Percentiles rank a stretch among this genome's conserved stretches.
Conservation (phyloP, 2,329 filamentous ascomycete genomes). For the Colletotrichum somersetense region DNA sequence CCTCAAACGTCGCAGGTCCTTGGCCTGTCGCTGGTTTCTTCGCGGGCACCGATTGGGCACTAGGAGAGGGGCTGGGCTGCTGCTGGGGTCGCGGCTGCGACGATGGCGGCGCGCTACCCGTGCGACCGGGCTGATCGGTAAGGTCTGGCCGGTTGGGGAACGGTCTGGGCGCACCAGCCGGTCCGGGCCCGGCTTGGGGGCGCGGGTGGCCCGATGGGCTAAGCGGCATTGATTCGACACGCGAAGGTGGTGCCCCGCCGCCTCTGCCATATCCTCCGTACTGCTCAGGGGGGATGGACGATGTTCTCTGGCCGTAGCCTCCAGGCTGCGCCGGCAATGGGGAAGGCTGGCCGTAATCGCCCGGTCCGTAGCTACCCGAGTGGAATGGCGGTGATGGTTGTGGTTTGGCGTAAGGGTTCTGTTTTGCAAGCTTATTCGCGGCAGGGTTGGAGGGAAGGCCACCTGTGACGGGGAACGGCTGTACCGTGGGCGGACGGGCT, state of each 20-base stretch:
- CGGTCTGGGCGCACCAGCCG: constrained; percentile 28
- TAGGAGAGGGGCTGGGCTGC: constrained; percentile 48
- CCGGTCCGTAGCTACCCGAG: constrained; percentile 39
- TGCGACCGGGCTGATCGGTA: constrained; percentile 45
- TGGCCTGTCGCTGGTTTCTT: constrained; percentile 68
- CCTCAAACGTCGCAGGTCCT: constrained; percentile 95
- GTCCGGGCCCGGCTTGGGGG: constrained; percentile 30
- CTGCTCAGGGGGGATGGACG: constrained; percentile 48
- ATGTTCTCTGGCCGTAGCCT: constrained; percentile 56
- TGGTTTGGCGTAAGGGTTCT: constrained; percentile 47
- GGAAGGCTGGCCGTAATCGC: constrained; percentile 40
- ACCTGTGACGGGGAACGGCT: constrained; percentile 46
- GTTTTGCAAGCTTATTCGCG: constrained; percentile 56
- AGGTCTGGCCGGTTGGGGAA: constrained; percentile 38
- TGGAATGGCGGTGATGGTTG: constrained; percentile 48
- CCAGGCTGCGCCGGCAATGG: constrained; percentile 47
- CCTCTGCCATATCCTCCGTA: constrained; percentile 46
- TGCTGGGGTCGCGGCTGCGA: constrained; percentile 45
- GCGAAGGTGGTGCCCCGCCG: constrained; percentile 47
- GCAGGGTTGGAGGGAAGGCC: constrained; percentile 51
- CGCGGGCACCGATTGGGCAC: constrained; percentile 51
- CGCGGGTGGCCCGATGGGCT: constrained; percentile 34
- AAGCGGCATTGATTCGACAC: constrained; percentile 50
- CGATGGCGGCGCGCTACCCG: constrained; percentile 54
- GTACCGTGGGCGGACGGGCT: constrained; percentile 46